Evolutionary conservation across 1,284 basidiomycete genomes (phyloP), one percentile per base, ranked within the genome.

Genomic region (Apiotrichum domesticum): DNA sequence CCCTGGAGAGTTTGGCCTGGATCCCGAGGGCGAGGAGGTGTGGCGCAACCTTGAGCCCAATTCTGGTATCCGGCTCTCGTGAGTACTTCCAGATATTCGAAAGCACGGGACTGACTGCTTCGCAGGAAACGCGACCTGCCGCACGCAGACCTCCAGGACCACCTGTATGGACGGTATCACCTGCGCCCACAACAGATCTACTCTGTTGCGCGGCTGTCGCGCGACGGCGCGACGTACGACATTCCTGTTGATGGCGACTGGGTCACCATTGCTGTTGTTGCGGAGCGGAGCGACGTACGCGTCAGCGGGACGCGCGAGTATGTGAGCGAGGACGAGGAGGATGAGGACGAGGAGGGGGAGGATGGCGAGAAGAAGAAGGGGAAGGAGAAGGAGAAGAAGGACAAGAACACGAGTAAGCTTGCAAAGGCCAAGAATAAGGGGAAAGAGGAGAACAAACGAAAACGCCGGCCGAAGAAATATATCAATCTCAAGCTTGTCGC

Each of bases 181-280:
- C 80, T 98, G 45, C 85, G 89, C 0, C 91, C 93, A 0, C 91
- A 90, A 0, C 83, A 82, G 34, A 79, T 98, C 35, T 98, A 98
- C 78, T 90, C 90, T 5, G 83, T 86, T 48, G 82, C 90, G 46
- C 85, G 88, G 10, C 82, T 88, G 0, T 81, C 85, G 7, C 83
- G 86, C 0, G 85, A 88, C 65, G 87, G 88, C 63, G 84, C 86
- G 55, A 86, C 86, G 13, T 94, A 92, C 73, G 90, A 96, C 51
- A 82, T 98, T 0, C 94, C 94, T 2, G 85, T 98, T 4, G 83
- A 85, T 5, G 88, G 89, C 2, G 95, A 98, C 74, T 98, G 88
- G 58, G 80, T 97, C 41, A 89, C 90, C 2, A 88, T 98, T 49
- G 90, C 89, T 4, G 91, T 97, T 63, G 89, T 92, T 0, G 93